A percentile compares a stretch with the other conserved stretches of the same genome.
Conservation (phyloP, 805 yeast genomes). For the Lipomyces japonicus region DNA sequence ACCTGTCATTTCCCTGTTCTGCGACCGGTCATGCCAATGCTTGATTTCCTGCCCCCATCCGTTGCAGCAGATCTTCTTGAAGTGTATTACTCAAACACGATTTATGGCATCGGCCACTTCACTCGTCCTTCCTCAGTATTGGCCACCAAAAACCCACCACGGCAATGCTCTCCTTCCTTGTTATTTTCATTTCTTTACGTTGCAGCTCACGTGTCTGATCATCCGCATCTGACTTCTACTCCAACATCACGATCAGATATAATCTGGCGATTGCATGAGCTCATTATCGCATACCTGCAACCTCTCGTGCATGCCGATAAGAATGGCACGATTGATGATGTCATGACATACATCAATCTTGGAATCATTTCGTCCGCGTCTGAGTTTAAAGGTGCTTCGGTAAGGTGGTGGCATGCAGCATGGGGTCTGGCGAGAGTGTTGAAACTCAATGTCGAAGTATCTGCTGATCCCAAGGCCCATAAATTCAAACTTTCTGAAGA, state of each 20-base stretch:
- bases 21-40: constrained; percentile 28
- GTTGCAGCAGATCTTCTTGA: constrained; percentile 35
- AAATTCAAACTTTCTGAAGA: constrained; percentile 30
- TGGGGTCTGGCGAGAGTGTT: constrained; percentile 36
- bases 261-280: constrained; percentile 29
- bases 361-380: constrained; percentile 37
- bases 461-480: constrained; percentile 7
- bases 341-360: constrained; percentile 35
- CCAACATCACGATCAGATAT: constrained; percentile 33
- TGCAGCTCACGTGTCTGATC: constrained; percentile 36
- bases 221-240: constrained; percentile 33
- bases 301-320: constrained; percentile 32
- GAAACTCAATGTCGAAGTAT: constrained; percentile 33
- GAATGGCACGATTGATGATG: constrained; percentile 34
- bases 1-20: constrained; percentile 29
- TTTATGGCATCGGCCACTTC: constrained; percentile 34
- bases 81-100: constrained; percentile 33
- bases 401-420: constrained; percentile 37
- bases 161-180: constrained; percentile 30
- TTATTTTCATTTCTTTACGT: constrained; percentile 33
- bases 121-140: constrained; percentile 32
- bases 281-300: constrained; percentile 30
- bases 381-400: constrained; percentile 36
- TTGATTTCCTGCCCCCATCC: constrained; percentile 29
- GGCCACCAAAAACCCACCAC: constrained; percentile 18